Evolutionary conservation across 768 basidiomycete species (phyloP), one percentile per base, ranked within the genome.

Genomic region (Podaxis pistillaris): DNA sequence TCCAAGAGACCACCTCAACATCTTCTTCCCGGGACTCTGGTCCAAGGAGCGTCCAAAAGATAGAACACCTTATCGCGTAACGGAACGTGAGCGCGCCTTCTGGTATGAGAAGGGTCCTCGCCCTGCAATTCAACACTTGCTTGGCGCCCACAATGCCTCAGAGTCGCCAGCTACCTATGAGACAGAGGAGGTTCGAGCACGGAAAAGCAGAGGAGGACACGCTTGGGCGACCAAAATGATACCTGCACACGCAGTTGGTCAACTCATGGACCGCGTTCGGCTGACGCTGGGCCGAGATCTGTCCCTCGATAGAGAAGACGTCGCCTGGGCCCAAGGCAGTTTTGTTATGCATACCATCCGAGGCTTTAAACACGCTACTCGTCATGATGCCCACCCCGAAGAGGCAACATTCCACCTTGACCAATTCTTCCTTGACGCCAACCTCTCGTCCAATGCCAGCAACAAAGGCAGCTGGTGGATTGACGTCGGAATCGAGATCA

Each of bases 21-120:
- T 71, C 15, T 65, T 75, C 11, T 71, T 76, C 46, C 74, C 74
- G 0, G 41, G 17, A 0, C 69, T 76, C 9, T 71, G 66, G 47
- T 22, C 50, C 12, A 33, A 55, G 1, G 62, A 37, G 5, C 30
- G n/a, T 15, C 3, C 30, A 49, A 33, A 0, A 41, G 13, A 1
- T 2, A 55, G 8, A 71, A 15, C 65, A 40, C 40, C 40, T 40
- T 40, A 40, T 40, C 11, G 17, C 40, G 11, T 40, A 17, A 40
- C 40, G 9, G 59, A 3, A 33, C 56, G 60, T 0, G 61, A 74
- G 33, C 30, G 24, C 0, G 38, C 44, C 2, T 49, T 60, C 2
- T 74, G 69, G 46, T 74, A 73, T 58, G 65, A 71, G 37, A 22
- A 36, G 1, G 71, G 69, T 2, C 49, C 74, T 11, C 64, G 67